Conservation (phyloP, 257 asterid genomes). For the Vinca minor region DNA sequence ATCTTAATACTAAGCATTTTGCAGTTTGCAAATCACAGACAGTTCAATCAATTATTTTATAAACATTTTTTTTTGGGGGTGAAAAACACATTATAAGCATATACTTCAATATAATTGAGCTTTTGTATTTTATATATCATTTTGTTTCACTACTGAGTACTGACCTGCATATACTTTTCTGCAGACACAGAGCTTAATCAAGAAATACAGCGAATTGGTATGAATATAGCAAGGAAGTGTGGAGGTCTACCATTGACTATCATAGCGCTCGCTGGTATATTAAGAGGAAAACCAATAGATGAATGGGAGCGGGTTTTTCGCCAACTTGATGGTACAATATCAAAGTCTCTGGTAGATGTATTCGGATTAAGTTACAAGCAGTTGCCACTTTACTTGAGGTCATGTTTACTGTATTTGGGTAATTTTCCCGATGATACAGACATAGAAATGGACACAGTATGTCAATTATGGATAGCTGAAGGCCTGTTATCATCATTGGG, state of each 20-base stretch:
- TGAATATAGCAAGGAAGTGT: not conserved
- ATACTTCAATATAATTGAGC: too few species aligned
- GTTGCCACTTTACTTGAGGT: constrained; percentile 15
- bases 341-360: not conserved
- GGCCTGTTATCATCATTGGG: constrained; percentile 3
- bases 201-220: not conserved
- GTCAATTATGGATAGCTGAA: constrained; percentile 25
- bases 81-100: too few species aligned
- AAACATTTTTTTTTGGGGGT: too few species aligned
- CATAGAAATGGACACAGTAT: constrained; percentile 13
- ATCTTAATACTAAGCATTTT: too few species aligned
- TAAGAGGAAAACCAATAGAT: not conserved
- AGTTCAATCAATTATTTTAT: too few species aligned
- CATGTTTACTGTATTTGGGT: constrained; percentile 28
- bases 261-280: not conserved
- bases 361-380: constrained; percentile 7
- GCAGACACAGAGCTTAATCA: too few species aligned
- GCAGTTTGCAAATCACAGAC: too few species aligned
- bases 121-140: too few species aligned
- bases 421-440: constrained; percentile 14
- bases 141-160: not conserved
- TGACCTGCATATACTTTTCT: not conserved
- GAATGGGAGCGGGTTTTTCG: not conserved
- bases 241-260: constrained; percentile 12
- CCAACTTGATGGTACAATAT: not conserved